Base-by-base conservation (phyloP, 78 protist genomes). In the Chrysochromulina parva region DNA sequence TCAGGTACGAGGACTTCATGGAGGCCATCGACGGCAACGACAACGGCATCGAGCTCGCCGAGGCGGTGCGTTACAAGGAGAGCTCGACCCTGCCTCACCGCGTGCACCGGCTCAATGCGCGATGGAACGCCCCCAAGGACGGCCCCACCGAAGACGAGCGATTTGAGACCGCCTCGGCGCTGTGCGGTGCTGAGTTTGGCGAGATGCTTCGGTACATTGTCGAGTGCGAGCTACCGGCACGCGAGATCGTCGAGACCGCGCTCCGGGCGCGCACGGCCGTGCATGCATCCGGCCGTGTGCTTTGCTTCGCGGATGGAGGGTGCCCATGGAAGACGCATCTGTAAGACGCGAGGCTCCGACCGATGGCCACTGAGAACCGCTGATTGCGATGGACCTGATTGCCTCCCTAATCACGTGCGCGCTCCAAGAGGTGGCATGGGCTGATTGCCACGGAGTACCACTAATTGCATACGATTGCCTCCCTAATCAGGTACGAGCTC, bases 261-360 rank as follows among this genome's bases (percentile, higher is more conserved):
- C 10, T 94, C 20, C 60, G 14, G 14, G 84, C 20, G 55, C 73
- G 94, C 53, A 19, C 9, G 17, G 7, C 22, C 11, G 90, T 88
- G 73, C 93, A 94, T 88, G 50, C 93, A 28, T 54, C 84, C 38
- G 97, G 97, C 58, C 13, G 19, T 19, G n/a, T 74, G 57, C 16
- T 74, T 26, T 13, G n/a, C 28, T 48, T 74, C 55, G 17, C 14
- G 13, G 10, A 11, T 22, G 82, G 82, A 1, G 73, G 71, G 38
- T 94, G 96, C 73, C 97, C 97, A 62, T 97, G 98, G 98, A 90
- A 90, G 91, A 93, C 88, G 48, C 97, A 96, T 91, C 89, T 97
- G 24, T 58, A 38, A 38, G 38, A 38, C 38, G 38, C 38, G 38
- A 38, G 38, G 38, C 38, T 38, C 38, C 38, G 38, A 38, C 38